Conservation (phyloP, 2,329 filamentous ascomycete genomes). For the Cercospora sojina region DNA sequence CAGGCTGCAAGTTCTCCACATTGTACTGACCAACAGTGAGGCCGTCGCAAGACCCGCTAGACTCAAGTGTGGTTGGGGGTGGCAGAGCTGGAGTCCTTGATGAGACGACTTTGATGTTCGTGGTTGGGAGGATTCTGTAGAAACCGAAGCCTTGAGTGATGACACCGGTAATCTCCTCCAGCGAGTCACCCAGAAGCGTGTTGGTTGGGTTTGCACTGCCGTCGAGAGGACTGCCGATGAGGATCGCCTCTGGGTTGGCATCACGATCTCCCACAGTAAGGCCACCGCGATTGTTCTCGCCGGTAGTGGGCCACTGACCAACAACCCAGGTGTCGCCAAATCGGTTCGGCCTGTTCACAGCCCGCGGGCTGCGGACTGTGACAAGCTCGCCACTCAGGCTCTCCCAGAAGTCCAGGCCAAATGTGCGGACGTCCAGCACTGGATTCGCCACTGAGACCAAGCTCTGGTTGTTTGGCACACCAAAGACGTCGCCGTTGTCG, state of each 20-base stretch:
- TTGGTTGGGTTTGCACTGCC: constrained; percentile 59
- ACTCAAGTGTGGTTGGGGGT: constrained; percentile 54
- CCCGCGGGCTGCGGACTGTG: constrained; percentile 58
- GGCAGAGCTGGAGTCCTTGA: constrained; percentile 50
- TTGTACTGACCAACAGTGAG: constrained; percentile 69
- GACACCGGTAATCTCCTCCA: constrained; percentile 68
- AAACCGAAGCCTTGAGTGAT: constrained; percentile 66
- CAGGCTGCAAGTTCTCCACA: constrained; percentile 65
- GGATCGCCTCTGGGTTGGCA: constrained; percentile 67
- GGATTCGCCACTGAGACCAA: constrained; percentile 62
- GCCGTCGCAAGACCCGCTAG: constrained; percentile 57
- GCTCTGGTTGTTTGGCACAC: constrained; percentile 61
- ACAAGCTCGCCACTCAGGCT: constrained; percentile 66
- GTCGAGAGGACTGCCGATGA: constrained; percentile 65
- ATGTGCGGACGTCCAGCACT: constrained; percentile 58
- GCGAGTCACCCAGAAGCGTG: constrained; percentile 63
- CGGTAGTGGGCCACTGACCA: constrained; percentile 63
- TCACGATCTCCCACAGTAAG: constrained; percentile 64
- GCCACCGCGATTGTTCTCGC: constrained; percentile 62
- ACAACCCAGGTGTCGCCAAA: constrained; percentile 70
- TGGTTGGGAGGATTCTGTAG: constrained; percentile 66
- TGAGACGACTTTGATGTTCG: constrained; percentile 52
- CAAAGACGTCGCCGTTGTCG: constrained; percentile 65
- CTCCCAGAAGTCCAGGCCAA: constrained; percentile 74
- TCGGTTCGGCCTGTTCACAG: constrained; percentile 60